These are phyloP conservation scores for Quercus lobata DNA, from an alignment of 331 rosid genomes.

Conservation along the genomic window DNA sequence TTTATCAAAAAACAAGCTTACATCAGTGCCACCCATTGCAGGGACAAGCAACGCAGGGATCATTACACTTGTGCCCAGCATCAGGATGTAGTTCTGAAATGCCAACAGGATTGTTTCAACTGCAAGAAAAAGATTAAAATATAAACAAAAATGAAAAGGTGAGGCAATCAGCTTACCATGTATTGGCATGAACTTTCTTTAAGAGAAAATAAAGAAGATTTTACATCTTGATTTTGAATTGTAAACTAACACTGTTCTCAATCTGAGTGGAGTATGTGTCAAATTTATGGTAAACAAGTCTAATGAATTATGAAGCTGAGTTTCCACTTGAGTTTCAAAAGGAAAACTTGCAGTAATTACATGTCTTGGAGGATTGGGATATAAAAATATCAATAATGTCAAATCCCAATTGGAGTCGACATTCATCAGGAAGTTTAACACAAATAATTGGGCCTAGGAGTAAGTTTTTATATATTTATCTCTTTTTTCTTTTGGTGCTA, in stretches of 20 bases:
- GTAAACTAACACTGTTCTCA: neutral
- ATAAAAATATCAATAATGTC: neutral
- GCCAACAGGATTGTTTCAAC: constrained; percentile 86
- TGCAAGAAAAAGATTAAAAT: constrained; percentile 39
- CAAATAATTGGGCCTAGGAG: neutral
- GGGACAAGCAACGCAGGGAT: constrained; percentile 81
- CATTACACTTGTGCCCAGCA: constrained; percentile 96
- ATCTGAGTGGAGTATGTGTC: neutral
- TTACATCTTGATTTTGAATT: neutral
- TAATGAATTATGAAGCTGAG: neutral
- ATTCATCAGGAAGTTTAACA: neutral
- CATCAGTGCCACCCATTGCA: constrained; percentile 93
- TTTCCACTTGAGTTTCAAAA: neutral
- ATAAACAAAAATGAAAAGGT: constrained; percentile 14
- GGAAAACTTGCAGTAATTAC: neutral
- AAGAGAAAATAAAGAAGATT: neutral
- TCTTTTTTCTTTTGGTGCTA: neutral
- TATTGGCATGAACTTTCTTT: neutral
- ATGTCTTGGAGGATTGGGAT: neutral
- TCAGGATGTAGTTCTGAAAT: constrained; percentile 93
- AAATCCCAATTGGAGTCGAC: neutral
- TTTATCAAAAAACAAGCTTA: constrained; percentile 33
- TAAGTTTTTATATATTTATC: neutral
- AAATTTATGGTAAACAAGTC: neutral
- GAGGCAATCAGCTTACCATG: neutral